Evolutionary conservation across 371 early-diverging fungal species (phyloP).

Genomic region (Syncephalis fuscata): DNA sequence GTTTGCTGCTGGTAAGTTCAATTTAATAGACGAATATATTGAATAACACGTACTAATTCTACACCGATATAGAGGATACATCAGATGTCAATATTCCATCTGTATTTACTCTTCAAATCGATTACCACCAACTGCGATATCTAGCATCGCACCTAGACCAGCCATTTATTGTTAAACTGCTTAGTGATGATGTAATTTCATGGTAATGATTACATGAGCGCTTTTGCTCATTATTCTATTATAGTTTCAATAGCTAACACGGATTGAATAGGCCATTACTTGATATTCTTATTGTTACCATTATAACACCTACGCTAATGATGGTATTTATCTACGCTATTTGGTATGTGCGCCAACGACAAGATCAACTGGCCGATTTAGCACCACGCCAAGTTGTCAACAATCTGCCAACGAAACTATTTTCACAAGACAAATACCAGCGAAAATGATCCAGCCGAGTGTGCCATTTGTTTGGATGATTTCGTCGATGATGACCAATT

Average conservation of each 20-base stretch:
- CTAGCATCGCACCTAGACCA: slow-evolving; percentile 18
- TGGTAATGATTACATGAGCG: slow-evolving; percentile 1
- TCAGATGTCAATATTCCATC: slow-evolving; percentile 57
- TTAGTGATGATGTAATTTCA: slow-evolving; percentile 16
- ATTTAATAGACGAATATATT: too few species aligned
- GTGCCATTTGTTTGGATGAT: slow-evolving; percentile 89
- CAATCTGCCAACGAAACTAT: slow-evolving; percentile 35
- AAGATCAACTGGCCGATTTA: slow-evolving; percentile 30
- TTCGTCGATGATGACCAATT: slow-evolving; percentile 62
- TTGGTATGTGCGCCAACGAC: slow-evolving; percentile 44
- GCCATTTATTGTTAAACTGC: slow-evolving; percentile 20
- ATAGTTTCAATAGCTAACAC: neutral
- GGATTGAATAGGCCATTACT: slow-evolving; percentile 29
- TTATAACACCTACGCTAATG: slow-evolving; percentile 48
- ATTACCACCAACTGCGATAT: slow-evolving; percentile 29
- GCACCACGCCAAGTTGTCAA: slow-evolving; percentile 47
- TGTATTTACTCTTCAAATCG: slow-evolving; percentile 46
- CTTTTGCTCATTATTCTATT: too few species aligned
- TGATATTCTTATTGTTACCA: slow-evolving; percentile 47
- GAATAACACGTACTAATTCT: slow-evolving; percentile 1
- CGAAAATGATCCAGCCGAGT: slow-evolving; percentile 52
- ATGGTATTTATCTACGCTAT: slow-evolving; percentile 46
- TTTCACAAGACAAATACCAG: slow-evolving; percentile 28
- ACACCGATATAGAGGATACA: slow-evolving; percentile 32
- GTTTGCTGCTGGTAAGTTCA: slow-evolving; percentile 64